Conservation (phyloP, 1,139 yeast genomes). For the Saccharomyces hybrid region DNA sequence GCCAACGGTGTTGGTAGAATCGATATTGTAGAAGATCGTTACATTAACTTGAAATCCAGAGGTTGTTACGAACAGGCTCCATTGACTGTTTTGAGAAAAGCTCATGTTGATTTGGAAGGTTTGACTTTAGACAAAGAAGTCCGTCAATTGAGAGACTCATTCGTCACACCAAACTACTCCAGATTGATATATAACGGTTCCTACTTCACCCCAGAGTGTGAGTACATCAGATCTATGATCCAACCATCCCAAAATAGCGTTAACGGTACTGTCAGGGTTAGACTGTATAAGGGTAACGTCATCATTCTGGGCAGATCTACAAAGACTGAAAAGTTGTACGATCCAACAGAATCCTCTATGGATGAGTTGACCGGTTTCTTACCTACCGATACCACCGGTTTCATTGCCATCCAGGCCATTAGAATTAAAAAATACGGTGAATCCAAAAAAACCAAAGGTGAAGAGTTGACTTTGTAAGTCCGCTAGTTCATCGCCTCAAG, state of each 20-base stretch:
- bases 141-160: slow-evolving; percentile 90
- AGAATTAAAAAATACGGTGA: slow-evolving; percentile 98
- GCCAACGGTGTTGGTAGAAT: slow-evolving; percentile 99
- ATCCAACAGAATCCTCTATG: slow-evolving; percentile 97
- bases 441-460: slow-evolving; percentile 71
- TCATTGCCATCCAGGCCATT: slow-evolving; percentile 95
- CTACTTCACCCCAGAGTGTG: slow-evolving; percentile 98
- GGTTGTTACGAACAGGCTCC: slow-evolving; percentile 99
- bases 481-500: background rate
- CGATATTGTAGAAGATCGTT: slow-evolving; percentile 97
- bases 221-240: slow-evolving; percentile 87
- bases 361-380: slow-evolving; percentile 97
- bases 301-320: slow-evolving; percentile 88
- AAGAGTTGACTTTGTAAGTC: slow-evolving; percentile 31
- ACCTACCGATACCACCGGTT: slow-evolving; percentile 95
- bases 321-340: slow-evolving; percentile 89
- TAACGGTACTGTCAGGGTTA: slow-evolving; percentile 91
- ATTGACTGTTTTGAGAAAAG: slow-evolving; percentile 81
- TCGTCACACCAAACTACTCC: slow-evolving; percentile 89
- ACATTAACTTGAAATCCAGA: slow-evolving; percentile 96
- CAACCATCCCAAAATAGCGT: slow-evolving; percentile 90
- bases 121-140: slow-evolving; percentile 95
- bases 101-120: slow-evolving; percentile 96
- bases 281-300: slow-evolving; percentile 86
- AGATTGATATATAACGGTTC: slow-evolving; percentile 91